phyloP scores from a whole-genome alignment of 345 rosid species.

The Punica granatum region DNA sequence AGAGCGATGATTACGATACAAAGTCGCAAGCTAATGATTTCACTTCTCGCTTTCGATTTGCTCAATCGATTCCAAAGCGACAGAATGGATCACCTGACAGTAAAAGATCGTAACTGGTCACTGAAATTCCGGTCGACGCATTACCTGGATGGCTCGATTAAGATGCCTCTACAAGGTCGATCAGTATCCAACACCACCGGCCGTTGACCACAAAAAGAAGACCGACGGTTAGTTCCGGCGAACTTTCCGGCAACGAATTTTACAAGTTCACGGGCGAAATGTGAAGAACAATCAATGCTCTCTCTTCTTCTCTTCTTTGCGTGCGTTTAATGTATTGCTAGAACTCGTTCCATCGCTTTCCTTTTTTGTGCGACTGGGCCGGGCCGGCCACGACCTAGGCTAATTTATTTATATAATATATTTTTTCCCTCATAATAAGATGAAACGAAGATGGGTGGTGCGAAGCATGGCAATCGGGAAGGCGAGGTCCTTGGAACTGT shows the following conservation, averaged over 20 bases:
- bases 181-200: not conserved
- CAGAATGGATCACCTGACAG: not conserved
- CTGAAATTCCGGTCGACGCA: not conserved
- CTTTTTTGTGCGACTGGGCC: too few relatives aligned
- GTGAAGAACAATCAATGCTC: constrained; percentile 9
- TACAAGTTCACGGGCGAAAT: constrained; percentile 4
- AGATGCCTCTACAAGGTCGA: not conserved
- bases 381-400: too few relatives aligned
- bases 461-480: too few relatives aligned
- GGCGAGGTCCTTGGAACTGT: too few relatives aligned
- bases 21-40: not conserved
- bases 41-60: not conserved
- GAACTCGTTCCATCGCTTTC: too few relatives aligned
- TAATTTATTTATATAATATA: too few relatives aligned
- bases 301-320: not conserved
- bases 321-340: too few relatives aligned
- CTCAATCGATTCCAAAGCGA: not conserved
- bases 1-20: not conserved
- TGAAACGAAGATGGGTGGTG: too few relatives aligned
- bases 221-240: not conserved
- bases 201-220: not conserved
- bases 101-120: not conserved
- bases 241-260: too few relatives aligned
- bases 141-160: not conserved
- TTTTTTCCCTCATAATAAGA: too few relatives aligned